Evolutionary conservation across 371 early-diverging fungal species (phyloP), one percentile per base, ranked within the genome.

Genomic region (Actinomortierella ambigua): DNA sequence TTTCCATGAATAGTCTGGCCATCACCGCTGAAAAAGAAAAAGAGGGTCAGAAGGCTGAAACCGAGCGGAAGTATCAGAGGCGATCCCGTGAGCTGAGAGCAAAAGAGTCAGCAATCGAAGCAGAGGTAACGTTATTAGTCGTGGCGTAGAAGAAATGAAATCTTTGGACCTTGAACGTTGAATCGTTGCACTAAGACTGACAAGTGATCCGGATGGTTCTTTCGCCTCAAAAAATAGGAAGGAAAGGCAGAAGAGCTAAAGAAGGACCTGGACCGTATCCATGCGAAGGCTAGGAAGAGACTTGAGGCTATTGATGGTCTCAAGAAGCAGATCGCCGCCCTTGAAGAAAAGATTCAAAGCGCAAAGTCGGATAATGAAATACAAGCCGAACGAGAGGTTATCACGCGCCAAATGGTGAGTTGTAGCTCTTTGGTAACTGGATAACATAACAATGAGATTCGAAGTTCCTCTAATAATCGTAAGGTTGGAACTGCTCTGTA

Each of bases 31-130:
- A 79, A 11, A 11, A 71, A 4, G 79, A 83, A 41, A 73, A 77
- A 50, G 50, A 65, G 15, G 70, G 79, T 48, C 59, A 79, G 26
- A 81, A 86, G 29, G 56, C 56, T n/a, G 55, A 43, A 13, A 42
- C 85, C 24, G 80, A 85, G 29, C 42, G 59, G 9, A 77, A 84
- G 27, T 76, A 90, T n/a, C 64, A 81, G 13, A 61, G 55, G 24
- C 42, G 65, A 24, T 27, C 69, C 20, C 63, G 59, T 18, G 42
- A 65, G 18, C 48, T 69, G 50, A 66, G 48, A 27, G 48, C 67
- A 18, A 61, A 54, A 7, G 65, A 57, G 2, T n/a, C 50, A 4
- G 56, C 53, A 7, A 57, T 67, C 27, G 76, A 71, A 24, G 47
- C 59, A 5, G 47, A 60, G 2, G 57, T 71, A 56, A 22, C 61